Conservation (phyloP, 139 green algal species). For the Gonium pectorale region DNA sequence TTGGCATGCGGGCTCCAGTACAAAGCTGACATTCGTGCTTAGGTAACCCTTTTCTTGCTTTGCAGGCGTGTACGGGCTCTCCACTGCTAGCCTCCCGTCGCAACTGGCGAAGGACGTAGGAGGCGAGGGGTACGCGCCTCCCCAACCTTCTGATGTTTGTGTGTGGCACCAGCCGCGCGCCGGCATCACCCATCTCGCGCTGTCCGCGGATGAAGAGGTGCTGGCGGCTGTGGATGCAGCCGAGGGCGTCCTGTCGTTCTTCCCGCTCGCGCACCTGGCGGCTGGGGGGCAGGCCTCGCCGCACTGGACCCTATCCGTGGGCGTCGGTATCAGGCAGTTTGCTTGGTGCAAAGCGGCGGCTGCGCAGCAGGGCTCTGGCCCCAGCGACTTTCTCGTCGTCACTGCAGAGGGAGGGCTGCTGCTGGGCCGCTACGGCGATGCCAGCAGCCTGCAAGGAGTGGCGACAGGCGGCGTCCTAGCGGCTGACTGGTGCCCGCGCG, state of each 20-base stretch:
- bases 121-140: not conserved
- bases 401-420: not conserved
- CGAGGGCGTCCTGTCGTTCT: not conserved
- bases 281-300: not conserved
- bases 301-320: slow-evolving; percentile 6
- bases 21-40: not conserved
- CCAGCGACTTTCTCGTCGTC: slow-evolving; percentile 3
- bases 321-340: slow-evolving; percentile 27
- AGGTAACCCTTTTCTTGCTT: not conserved
- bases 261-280: slow-evolving; percentile 15
- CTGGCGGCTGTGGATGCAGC: slow-evolving; percentile 24
- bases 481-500: slow-evolving; percentile 32
- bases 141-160: not conserved
- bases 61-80: slow-evolving; percentile 20
- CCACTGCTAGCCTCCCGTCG: not conserved
- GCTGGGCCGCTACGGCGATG: slow-evolving; percentile 21
- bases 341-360: slow-evolving; percentile 17
- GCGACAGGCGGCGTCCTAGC: not conserved
- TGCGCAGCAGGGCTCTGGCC: not conserved
- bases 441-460: not conserved
- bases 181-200: slow-evolving; percentile 23
- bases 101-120: not conserved
- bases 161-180: not conserved
- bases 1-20: not conserved
- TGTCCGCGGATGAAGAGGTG: slow-evolving; percentile 41